These are phyloP conservation scores for Aspergillus udagawae DNA, from an alignment of 2,329 filamentous ascomycete species.

Conservation along the genomic window DNA sequence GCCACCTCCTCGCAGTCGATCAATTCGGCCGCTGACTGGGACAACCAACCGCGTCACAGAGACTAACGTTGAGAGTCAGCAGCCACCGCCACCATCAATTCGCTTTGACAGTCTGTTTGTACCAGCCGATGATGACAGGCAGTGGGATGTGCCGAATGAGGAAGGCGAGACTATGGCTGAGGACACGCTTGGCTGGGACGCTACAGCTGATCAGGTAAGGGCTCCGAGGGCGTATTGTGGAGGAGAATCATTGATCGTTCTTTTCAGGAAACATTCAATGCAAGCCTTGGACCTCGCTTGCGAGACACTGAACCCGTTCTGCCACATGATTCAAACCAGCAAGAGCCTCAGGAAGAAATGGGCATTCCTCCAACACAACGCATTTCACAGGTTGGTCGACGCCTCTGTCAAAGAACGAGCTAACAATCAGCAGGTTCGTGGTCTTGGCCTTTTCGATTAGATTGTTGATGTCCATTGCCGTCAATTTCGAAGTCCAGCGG, in stretches of 20 bases:
- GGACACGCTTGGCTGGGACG: constrained; percentile 61
- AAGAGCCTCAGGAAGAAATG: constrained; percentile 29
- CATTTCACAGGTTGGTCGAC: constrained; percentile 43
- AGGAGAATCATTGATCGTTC: background rate
- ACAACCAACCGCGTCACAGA: constrained; percentile 21
- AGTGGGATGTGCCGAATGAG: constrained; percentile 58
- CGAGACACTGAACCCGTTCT: constrained; percentile 32
- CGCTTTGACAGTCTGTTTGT: constrained; percentile 59
- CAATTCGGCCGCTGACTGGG: constrained; percentile 32
- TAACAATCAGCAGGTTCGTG: constrained; percentile 30
- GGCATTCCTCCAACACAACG: constrained; percentile 47
- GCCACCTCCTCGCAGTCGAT: constrained; percentile 28
- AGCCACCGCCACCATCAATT: constrained; percentile 34
- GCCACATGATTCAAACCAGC: background rate
- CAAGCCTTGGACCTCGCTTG: constrained; percentile 24
- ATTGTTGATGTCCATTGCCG: background rate
- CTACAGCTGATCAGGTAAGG: constrained; percentile 49
- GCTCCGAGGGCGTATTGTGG: background rate
- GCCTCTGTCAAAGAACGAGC: constrained; percentile 3
- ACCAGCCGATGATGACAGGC: constrained; percentile 55
- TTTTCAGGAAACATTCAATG: constrained; percentile 28
- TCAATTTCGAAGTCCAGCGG: background rate
- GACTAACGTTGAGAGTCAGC: constrained; percentile 21
- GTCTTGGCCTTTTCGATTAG: constrained; percentile 44
- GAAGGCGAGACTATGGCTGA: constrained; percentile 53